Percentiles rank a stretch among this genome's conserved stretches.
Conservation (phyloP, 1,139 yeast species). For the Scheffersomyces stambukii region DNA sequence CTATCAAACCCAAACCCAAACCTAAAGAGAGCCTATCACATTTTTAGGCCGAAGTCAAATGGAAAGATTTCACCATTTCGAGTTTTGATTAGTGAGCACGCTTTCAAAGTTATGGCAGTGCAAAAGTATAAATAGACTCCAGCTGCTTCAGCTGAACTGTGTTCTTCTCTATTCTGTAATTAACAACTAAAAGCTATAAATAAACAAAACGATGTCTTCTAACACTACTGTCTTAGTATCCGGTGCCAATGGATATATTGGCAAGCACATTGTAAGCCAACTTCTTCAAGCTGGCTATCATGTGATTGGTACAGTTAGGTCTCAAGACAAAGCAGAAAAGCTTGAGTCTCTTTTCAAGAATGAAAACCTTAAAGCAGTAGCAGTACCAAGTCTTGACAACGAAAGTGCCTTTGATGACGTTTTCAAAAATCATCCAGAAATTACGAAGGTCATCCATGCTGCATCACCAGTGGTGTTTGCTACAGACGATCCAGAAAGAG, state of each 20-base stretch:
- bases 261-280: constrained; percentile 28
- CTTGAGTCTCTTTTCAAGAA: constrained; percentile 20
- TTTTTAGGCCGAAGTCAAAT: no score
- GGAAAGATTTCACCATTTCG: no score
- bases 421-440: constrained; percentile 41
- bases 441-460: constrained; percentile 49
- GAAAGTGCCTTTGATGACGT: constrained; percentile 51
- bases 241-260: constrained; percentile 56
- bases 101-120: no score
- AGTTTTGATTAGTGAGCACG: no score
- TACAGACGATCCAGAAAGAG: constrained; percentile 17
- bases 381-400: constrained; percentile 48
- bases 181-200: no score
- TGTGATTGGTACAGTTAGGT: constrained; percentile 25
- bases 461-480: constrained; percentile 23
- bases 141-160: no score
- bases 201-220: background rate
- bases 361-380: constrained; percentile 35
- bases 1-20: no score
- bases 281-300: constrained; percentile 18
- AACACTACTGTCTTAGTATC: constrained; percentile 35
- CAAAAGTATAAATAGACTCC: no score
- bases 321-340: constrained; percentile 18
- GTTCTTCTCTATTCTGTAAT: no score
- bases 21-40: no score